Evolutionary conservation across 768 basidiomycete genomes (phyloP), one percentile per base, ranked within the genome.

Genomic region (Lanmaoa rubissima): DNA sequence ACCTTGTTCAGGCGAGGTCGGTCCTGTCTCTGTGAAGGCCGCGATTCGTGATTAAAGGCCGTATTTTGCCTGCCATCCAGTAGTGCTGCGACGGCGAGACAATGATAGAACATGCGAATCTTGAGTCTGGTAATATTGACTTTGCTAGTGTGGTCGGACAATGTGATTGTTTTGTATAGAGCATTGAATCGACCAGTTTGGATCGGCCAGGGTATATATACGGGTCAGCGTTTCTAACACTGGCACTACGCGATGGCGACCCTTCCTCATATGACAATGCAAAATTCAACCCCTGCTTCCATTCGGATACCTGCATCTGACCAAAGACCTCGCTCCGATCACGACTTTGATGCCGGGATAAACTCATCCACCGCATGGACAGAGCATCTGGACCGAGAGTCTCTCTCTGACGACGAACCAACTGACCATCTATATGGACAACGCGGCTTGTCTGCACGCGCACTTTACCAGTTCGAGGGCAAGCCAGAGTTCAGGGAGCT

Each of bases 341-440:
- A 63, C 40, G 82, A 83, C 48, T 90, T 92, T 63, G 90, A 91
- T 67, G 81, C 84, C 1, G 89, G 90, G 4, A 79, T 92, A 69
- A 90, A 92, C 72, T 79, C 87, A 12, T 91, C 90, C 1, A 71
- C 79, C 7, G 90, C 87, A 12, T 92, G 89, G 90, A 86, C 88
- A 24, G 86, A 82, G 55, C 79, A 82, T 62, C 73, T 82, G 14
- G 80, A 80, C 58, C 67, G 66, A 21, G 73, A 63, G 19, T 75
- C 73, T 21, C 74, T 82, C 21, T 86, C 84, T 0, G 82, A 86
- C 59, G 73, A 77, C 36, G 84, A 86, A 34, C 81, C 75, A 38
- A 54, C 61, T 39, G 73, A 75, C 26, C 73, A 68, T 26, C 54
- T 69, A 1, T 73, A 72, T 17, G 70, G 71, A 28, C 67, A 71